These are phyloP conservation scores for Drechslera avenae DNA, from an alignment of 2,329 filamentous ascomycete genomes.

Conservation along the genomic window DNA sequence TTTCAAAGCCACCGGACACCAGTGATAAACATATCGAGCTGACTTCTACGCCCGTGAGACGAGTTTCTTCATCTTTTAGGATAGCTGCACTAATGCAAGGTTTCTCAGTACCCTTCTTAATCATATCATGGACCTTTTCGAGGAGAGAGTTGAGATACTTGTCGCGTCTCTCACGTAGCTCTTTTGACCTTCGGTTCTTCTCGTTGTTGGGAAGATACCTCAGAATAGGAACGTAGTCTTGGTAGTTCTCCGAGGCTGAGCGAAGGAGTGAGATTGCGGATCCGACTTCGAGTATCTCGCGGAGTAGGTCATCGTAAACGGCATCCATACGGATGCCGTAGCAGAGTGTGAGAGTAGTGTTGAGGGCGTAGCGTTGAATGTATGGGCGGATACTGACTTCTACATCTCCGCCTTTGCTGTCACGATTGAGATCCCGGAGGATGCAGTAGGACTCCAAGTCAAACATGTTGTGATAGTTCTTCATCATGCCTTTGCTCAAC, in stretches of 20 bases:
- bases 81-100: constrained; percentile 61
- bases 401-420: constrained; percentile 50
- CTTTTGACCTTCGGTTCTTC: constrained; percentile 55
- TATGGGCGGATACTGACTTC: constrained; percentile 58
- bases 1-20: constrained; percentile 61
- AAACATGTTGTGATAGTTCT: constrained; percentile 59
- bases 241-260: constrained; percentile 59
- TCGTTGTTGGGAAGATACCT: constrained; percentile 59
- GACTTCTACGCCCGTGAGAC: constrained; percentile 59
- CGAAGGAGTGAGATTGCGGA: constrained; percentile 58
- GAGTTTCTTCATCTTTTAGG: constrained; percentile 60
- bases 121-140: constrained; percentile 59
- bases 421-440: constrained; percentile 53
- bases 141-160: constrained; percentile 57
- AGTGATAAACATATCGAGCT: constrained; percentile 60
- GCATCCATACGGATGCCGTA: constrained; percentile 62
- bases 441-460: constrained; percentile 60
- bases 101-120: constrained; percentile 58
- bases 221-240: constrained; percentile 59
- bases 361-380: constrained; percentile 60
- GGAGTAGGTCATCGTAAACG: constrained; percentile 57
- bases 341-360: constrained; percentile 60
- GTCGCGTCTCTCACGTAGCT: constrained; percentile 56
- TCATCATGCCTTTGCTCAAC: constrained; percentile 53
- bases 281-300: constrained; percentile 60